phyloP scores from a whole-genome alignment of 106 monocot genomes.

The Apostasia ramifera region DNA sequence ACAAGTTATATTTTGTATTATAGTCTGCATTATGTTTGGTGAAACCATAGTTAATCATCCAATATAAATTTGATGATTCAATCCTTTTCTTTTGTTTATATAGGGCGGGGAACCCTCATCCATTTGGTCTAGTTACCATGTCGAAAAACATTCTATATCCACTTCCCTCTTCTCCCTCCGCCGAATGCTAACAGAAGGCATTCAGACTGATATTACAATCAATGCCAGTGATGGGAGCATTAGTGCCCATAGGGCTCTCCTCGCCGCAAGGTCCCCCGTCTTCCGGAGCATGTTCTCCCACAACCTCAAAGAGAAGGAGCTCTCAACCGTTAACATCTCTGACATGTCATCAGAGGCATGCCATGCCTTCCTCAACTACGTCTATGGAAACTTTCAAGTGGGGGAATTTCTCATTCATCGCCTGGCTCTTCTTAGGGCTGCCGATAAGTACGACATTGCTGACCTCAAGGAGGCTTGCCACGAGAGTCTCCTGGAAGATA shows the following conservation, averaged over 20 bases:
- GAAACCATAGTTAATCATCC: too few relatives aligned
- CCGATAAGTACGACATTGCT: conserved; percentile 79
- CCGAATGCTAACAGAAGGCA: conserved; percentile 64
- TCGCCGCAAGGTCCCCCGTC: conserved; percentile 66
- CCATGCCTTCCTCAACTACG: conserved; percentile 71
- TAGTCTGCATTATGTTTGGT: too few relatives aligned
- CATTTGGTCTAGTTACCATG: conserved; percentile 60
- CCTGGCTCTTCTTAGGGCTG: conserved; percentile 60
- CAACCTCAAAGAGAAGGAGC: conserved; percentile 74
- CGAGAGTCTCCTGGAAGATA: conserved; percentile 77
- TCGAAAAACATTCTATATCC: conserved; percentile 21
- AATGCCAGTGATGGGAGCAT: conserved; percentile 47
- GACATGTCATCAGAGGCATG: conserved; percentile 78
- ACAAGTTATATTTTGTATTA: too few relatives aligned
- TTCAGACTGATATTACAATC: conserved; percentile 86
- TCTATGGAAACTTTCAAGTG: conserved; percentile 53
- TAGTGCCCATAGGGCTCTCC: conserved; percentile 76
- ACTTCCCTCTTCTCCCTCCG: conserved; percentile 42
- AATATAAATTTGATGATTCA: too few relatives aligned
- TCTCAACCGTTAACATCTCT: conserved; percentile 64
- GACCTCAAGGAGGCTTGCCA: conserved; percentile 83
- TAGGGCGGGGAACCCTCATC: conserved; percentile 75
- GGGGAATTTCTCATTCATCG: conserved; percentile 70
- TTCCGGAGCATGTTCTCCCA: conserved; percentile 94
- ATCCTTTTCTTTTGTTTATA: too few relatives aligned